A percentile compares a stretch with the other conserved stretches of the same genome.
These are phyloP conservation scores for Camellia japonica DNA, from an alignment of 148 eudicot genomes.

Conservation along the genomic window DNA sequence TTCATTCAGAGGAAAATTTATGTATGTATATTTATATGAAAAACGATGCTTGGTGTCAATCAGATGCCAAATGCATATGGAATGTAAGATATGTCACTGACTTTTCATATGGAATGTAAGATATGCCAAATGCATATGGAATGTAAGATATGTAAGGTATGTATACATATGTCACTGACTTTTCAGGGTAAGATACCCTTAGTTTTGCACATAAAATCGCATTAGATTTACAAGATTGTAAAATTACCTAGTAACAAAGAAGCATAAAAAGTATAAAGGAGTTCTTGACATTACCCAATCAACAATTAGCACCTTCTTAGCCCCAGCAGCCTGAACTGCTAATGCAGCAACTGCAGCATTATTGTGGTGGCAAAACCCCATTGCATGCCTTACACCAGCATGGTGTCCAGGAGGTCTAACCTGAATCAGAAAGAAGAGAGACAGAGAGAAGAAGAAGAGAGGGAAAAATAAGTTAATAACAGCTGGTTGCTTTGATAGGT, in stretches of 20 bases:
- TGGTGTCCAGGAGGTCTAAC: slow-evolving; percentile 99
- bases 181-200: too few relatives aligned
- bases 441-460: background rate
- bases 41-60: background rate
- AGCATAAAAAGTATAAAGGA: background rate
- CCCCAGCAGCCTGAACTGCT: slow-evolving; percentile 87
- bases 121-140: too few relatives aligned
- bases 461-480: background rate
- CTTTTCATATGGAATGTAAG: too few relatives aligned
- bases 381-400: slow-evolving; percentile 86
- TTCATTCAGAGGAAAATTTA: too few relatives aligned
- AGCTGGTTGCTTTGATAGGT: background rate
- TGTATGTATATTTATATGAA: too few relatives aligned
- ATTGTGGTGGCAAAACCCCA: slow-evolving; percentile 98
- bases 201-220: background rate
- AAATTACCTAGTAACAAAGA: background rate
- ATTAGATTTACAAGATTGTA: background rate
- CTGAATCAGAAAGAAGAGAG: slow-evolving; percentile 35
- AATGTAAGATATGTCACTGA: background rate
- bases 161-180: too few relatives aligned
- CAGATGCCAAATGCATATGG: background rate
- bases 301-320: slow-evolving; percentile 81
- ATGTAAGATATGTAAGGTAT: too few relatives aligned
- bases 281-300: slow-evolving; percentile 72
- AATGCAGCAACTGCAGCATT: slow-evolving; percentile 96